Base-by-base conservation (phyloP, 1,284 basidiomycete species). In the Cystobasidiaceae sp. region DNA sequence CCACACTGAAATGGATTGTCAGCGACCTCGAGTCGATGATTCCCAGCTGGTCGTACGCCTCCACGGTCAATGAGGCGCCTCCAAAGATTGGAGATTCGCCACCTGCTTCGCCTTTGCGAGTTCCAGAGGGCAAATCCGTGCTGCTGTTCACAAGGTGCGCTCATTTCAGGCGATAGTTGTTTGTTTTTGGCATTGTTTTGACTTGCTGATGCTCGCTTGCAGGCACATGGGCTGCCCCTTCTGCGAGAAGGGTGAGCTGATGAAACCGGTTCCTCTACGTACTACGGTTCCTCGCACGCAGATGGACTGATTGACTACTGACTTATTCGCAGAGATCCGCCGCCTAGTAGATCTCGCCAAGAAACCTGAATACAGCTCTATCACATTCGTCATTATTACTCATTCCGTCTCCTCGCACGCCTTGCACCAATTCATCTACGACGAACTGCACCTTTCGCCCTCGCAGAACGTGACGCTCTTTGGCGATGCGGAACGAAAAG, bases 361-460 rank as follows among this genome's bases (percentile, higher is more conserved):
- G 32, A 46, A 64, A 33, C 50, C 33, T 1, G 44, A 64, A 32
- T 34, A 55, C 28, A 23, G 30, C 1, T 15, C 27, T 0, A 55
- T 55, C 9, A 51, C 51, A 2, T 64, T 64, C 61, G 44, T 56
- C 34, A 64, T 64, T 27, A 64, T 64, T 52, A 56, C 61, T n/a
- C 61, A 64, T 41, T 64, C 61, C 19, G 61, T 64, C 5, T 50
- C 61, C 7, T 56, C 61, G 21, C 25, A 46, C 25, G 19, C 34
- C n/a, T 44, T 64, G 23, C 23, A 64, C n/a, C 32, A 48, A 15
- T 64, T 64, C 41, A 34, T 64, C 8, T 9, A 34, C 33, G 27
- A 64, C 28, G 61, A 64, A 39, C 61, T 64, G 15, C 21, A 46
- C 17, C 43, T 54, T 15, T 30, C 34, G 8, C 21, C 28, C 3